Evolutionary conservation across 176 grass and related monocot genomes (phyloP).

Genomic region (Triticum aestivum): IWGSC_CS_RefSeq_v2.1 NC_057808.1:431563525-431564024

Average conservation of each 20-base stretch:
- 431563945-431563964: slow-evolving; percentile 5
- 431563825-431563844: neutral
- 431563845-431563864: neutral
- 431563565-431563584: slow-evolving; percentile 93
- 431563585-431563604: slow-evolving; percentile 35
- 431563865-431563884: slow-evolving; percentile 20
- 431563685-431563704: neutral
- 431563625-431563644: slow-evolving; percentile 29
- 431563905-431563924: neutral
- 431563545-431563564: slow-evolving; percentile 58
- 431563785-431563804: slow-evolving; percentile 29
- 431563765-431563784: neutral
- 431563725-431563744: neutral
- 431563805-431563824: slow-evolving; percentile 18
- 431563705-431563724: neutral
- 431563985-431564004: neutral
- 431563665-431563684: neutral
- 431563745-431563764: neutral
- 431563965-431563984: neutral
- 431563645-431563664: neutral
- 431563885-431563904: neutral
- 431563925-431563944: slow-evolving; percentile 41
- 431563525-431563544: slow-evolving; percentile 50
- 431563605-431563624: neutral
- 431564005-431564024: no score